A percentile compares a stretch with the other conserved stretches of the same genome.
Conservation (phyloP, 345 rosid species). For the Trapa incisa region DNA sequence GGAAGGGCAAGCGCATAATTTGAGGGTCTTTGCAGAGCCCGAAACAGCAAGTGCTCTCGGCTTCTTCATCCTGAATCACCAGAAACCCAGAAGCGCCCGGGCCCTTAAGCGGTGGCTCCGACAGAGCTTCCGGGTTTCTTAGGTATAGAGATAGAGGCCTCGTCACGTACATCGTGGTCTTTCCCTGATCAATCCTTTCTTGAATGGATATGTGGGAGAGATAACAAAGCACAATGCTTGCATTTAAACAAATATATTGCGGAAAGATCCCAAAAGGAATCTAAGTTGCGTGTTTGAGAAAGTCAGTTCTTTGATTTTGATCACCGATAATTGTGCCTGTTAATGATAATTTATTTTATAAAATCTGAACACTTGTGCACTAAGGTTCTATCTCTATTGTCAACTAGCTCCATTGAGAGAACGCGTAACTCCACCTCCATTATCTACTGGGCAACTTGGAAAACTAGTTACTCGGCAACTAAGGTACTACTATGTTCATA, state of each 20-base stretch:
- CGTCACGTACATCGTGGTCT: constrained; percentile 29
- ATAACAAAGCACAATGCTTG: not conserved
- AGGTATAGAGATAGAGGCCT: constrained; percentile 39
- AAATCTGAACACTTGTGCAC: too few relatives aligned
- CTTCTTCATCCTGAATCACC: constrained; percentile 36
- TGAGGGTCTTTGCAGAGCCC: constrained; percentile 6
- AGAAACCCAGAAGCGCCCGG: constrained; percentile 28
- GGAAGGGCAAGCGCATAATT: constrained; percentile 25
- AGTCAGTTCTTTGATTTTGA: not conserved
- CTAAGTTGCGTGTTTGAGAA: not conserved
- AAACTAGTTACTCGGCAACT: too few relatives aligned
- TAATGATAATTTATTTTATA: too few relatives aligned
- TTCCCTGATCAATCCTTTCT: not conserved
- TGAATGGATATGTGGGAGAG: not conserved
- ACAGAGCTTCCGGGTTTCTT: constrained; percentile 17
- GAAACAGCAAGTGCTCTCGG: constrained; percentile 19
- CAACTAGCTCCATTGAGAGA: too few relatives aligned
- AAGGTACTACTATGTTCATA: too few relatives aligned
- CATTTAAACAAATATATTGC: too few relatives aligned
- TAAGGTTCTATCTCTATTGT: too few relatives aligned
- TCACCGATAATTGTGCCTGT: too few relatives aligned
- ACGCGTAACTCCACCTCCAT: too few relatives aligned
- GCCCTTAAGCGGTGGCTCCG: constrained; percentile 23
- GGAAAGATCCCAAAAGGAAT: too few relatives aligned
- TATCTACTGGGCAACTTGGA: too few relatives aligned